Percentiles rank a stretch among this genome's conserved stretches.
Evolutionary conservation across 2,329 filamentous ascomycete species (phyloP).

Genomic region (Scedosporium boydii): DNA sequence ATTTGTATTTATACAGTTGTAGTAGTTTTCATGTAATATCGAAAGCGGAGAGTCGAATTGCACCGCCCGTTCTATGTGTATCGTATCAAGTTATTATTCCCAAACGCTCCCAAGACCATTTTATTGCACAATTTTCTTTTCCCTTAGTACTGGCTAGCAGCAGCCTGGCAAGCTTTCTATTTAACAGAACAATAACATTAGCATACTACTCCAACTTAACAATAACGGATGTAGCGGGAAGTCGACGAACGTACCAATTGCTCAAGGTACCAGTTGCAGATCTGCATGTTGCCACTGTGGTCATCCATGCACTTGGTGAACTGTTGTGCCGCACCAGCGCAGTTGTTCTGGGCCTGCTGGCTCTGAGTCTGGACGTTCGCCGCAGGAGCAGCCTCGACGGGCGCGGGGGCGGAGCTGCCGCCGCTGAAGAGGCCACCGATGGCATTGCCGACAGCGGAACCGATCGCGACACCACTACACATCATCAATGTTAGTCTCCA

Average conservation of each 20-base stretch:
- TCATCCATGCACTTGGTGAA: slow-evolving; percentile 98
- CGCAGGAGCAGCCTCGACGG: slow-evolving; percentile 39
- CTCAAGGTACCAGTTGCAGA: slow-evolving; percentile 97
- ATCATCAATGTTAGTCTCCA: background rate
- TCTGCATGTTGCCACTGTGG: slow-evolving; percentile 84
- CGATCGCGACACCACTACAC: slow-evolving; percentile 84
- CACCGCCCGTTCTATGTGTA: slow-evolving; percentile 3
- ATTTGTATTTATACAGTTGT: slow-evolving; percentile 13
- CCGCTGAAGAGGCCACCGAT: slow-evolving; percentile 83
- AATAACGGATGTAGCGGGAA: slow-evolving; percentile 9
- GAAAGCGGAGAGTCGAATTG: slow-evolving; percentile 2
- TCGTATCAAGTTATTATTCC: slow-evolving; percentile 3
- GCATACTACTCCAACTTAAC: background rate
- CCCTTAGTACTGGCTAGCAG: slow-evolving; percentile 59
- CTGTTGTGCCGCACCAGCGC: slow-evolving; percentile 67
- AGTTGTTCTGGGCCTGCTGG: slow-evolving; percentile 48
- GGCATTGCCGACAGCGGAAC: slow-evolving; percentile 90
- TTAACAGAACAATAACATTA: slow-evolving; percentile 5
- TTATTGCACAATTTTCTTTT: background rate
- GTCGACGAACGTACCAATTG: slow-evolving; percentile 52
- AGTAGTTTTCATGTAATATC: slow-evolving; percentile 11
- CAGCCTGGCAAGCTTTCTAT: slow-evolving; percentile 73
- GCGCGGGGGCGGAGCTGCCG: slow-evolving; percentile 51
- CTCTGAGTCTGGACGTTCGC: slow-evolving; percentile 34
- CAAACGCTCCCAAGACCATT: background rate